Conservation (phyloP, 805 yeast genomes). For the Candida michaelii region DNA sequence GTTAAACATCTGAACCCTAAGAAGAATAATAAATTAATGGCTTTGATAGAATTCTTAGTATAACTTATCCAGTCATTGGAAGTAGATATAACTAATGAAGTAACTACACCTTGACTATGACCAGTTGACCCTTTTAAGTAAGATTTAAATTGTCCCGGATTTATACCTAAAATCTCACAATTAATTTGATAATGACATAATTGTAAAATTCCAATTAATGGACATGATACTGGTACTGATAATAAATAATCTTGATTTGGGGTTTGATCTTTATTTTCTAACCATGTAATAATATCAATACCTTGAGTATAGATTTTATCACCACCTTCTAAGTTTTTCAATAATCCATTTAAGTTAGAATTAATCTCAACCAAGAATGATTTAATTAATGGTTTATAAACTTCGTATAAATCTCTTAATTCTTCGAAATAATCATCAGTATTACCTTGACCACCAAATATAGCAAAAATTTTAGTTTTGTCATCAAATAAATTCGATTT, state of each 20-base stretch:
- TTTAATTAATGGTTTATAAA: constrained; percentile 69
- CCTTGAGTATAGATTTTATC: constrained; percentile 93
- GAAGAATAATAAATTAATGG: constrained; percentile 83
- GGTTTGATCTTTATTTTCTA: constrained; percentile 76
- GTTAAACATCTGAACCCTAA: constrained; percentile 90
- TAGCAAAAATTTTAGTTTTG: constrained; percentile 67
- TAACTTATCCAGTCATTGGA: constrained; percentile 84
- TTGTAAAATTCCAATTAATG: constrained; percentile 95
- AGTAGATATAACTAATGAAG: constrained; percentile 87
- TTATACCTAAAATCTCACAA: constrained; percentile 75
- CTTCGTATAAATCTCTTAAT: constrained; percentile 77
- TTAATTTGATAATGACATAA: constrained; percentile 90
- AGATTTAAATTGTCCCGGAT: constrained; percentile 84
- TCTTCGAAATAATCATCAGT: constrained; percentile 97
- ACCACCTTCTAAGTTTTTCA: constrained; percentile 71
- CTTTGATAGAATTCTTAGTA: constrained; percentile 66
- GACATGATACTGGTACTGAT: constrained; percentile 92
- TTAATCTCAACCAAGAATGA: constrained; percentile 75
- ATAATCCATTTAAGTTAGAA: constrained; percentile 62
- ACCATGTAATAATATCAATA: constrained; percentile 85
- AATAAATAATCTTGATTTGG: constrained; percentile 88
- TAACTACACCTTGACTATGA: constrained; percentile 88
- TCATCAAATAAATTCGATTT: constrained; percentile 17
- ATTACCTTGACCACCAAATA: constrained; percentile 99
- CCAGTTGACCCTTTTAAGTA: constrained; percentile 77